Conservation (phyloP, 2,329 filamentous ascomycete genomes). For the Pseudocercospora eumusae region DNA sequence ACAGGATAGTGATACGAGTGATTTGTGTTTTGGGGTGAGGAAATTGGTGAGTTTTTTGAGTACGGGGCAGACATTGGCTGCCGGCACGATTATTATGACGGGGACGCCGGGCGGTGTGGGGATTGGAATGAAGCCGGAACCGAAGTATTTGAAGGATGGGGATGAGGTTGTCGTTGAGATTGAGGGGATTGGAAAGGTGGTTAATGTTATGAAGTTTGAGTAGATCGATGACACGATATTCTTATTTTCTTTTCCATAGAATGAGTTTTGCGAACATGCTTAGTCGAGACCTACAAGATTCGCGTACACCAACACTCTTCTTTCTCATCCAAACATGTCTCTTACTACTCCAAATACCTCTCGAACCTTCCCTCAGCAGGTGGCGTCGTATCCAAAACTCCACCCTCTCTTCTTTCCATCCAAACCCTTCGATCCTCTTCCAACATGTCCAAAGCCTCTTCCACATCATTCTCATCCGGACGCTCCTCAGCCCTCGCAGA, state of each 20-base stretch:
- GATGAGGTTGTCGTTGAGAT: constrained; percentile 41
- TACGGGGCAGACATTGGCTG: constrained; percentile 47
- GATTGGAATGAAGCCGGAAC: constrained; percentile 37
- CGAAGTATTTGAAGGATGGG: constrained; percentile 38
- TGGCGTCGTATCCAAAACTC: constrained; percentile 36
- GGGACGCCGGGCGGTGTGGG: constrained; percentile 49
- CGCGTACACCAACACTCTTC: background rate
- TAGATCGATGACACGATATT: constrained; percentile 15
- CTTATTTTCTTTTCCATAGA: background rate
- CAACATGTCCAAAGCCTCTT: constrained; percentile 26
- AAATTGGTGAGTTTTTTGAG: constrained; percentile 40
- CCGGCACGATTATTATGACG: constrained; percentile 54
- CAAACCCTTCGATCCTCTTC: constrained; percentile 33
- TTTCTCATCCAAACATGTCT: background rate
- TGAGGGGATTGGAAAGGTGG: constrained; percentile 39
- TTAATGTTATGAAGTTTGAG: constrained; percentile 40
- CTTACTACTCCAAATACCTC: constrained; percentile 18
- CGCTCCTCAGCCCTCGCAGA: constrained; percentile 13
- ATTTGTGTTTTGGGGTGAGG: constrained; percentile 51
- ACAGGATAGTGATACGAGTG: constrained; percentile 45
- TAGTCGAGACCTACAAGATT: background rate
- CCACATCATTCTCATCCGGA: constrained; percentile 33
- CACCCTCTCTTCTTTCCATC: constrained; percentile 27
- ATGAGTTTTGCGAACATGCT: background rate
- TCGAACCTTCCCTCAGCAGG: constrained; percentile 38